A percentile compares a stretch with the other conserved stretches of the same genome.
Conservation (phyloP, 257 asterid genomes). For the Ilex aquifolium region DNA sequence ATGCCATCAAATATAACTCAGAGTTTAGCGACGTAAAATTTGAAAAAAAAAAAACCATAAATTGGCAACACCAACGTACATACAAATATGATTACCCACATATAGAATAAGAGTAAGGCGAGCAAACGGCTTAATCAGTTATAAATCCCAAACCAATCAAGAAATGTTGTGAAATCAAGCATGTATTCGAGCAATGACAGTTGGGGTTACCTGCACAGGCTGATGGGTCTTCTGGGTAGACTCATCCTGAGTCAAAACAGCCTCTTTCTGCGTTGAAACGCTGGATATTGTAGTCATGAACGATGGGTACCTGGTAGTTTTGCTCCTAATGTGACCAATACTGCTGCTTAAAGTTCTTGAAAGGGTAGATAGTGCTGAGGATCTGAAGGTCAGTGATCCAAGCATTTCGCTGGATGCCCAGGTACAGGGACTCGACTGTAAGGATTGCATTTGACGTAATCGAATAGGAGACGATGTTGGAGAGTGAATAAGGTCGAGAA, state of each 20-base stretch:
- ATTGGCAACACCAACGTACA: too few relatives aligned
- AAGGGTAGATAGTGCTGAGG: slow-evolving; percentile 19
- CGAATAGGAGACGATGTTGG: too few relatives aligned
- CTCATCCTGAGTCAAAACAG: slow-evolving; percentile 27
- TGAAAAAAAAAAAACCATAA: too few relatives aligned
- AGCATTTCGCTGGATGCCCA: slow-evolving; percentile 43
- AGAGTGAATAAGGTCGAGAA: background rate
- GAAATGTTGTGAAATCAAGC: background rate
- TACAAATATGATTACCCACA: too few relatives aligned
- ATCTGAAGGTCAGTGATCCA: slow-evolving; percentile 9
- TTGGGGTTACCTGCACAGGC: slow-evolving; percentile 57
- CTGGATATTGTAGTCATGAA: slow-evolving; percentile 53
- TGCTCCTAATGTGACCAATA: slow-evolving; percentile 7
- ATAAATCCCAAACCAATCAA: background rate
- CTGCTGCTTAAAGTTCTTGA: background rate
- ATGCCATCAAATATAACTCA: too few relatives aligned
- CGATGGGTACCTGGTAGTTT: slow-evolving; percentile 17
- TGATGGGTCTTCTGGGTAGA: slow-evolving; percentile 25
- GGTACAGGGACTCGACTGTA: slow-evolving; percentile 28
- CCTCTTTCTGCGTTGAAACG: slow-evolving; percentile 32
- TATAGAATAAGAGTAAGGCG: too few relatives aligned
- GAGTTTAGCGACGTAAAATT: too few relatives aligned
- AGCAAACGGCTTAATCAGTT: too few relatives aligned
- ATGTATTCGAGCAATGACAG: background rate
- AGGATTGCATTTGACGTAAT: background rate